Base-by-base conservation (phyloP, 2,329 filamentous ascomycete species). In the Ilyonectria mors-panacis region DNA sequence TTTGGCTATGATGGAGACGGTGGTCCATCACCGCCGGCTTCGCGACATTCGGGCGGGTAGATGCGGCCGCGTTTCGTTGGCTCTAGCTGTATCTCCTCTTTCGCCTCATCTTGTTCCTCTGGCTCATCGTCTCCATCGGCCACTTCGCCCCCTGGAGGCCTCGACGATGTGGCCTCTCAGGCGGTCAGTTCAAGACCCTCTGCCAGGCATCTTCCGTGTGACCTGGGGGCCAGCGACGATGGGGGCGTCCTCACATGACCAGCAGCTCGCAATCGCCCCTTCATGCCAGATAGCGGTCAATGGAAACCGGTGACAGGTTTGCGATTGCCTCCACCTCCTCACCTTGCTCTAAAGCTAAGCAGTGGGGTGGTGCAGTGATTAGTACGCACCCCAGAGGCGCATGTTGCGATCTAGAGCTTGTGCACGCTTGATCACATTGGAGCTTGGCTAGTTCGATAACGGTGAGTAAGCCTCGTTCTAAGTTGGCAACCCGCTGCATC, bases 371-470 rank as follows among this genome's bases (percentile, higher is more conserved):
- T 66, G 63, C 63, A 65, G 56, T 17, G n/a, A 19, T 42, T 42
- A 51, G 63, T 19, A 37, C 62, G 35, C n/a, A 42, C 35, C 10
- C 17, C 19, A 23, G 53, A 53, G n/a, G 39, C 68, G 68, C 59
- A 50, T 42, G 57, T 68, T 65, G 63, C 68, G 66, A 73, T 75
- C 68, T 71, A 23, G 68, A 72, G 70, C 73, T 76, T 72, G 69
- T 59, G 70, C 73, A 71, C 59, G 65, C 68, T 72, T 68, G 67
- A 70, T 76, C 74, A 76, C 72, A 71, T 66, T 67, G 65, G 42
- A 60, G 67, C 66, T 62, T 66, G 68, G 50, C 67, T 70, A 69
- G 71, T 42, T 51, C 56, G 53, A 61, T 70, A 66, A 65, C 30
- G 58, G 59, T 71, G 58, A 59, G 63, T 61, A 65, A 71, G 63